These are phyloP conservation scores for Myriosclerotinia curreyana DNA, from an alignment of 2,329 filamentous ascomycete species.

Conservation along the genomic window DNA sequence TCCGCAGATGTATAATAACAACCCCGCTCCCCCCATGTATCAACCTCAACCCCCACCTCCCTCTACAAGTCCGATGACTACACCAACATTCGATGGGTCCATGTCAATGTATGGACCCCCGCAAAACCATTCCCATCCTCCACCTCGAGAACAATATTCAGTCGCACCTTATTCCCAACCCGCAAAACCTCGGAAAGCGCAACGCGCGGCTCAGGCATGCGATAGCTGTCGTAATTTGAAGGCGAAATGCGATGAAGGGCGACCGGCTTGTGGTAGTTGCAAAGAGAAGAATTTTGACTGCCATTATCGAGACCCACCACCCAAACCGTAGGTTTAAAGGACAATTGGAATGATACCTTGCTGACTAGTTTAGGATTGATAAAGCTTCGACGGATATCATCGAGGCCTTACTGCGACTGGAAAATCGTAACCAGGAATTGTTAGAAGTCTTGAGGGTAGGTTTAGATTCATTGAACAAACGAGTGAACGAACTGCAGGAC, in stretches of 20 bases:
- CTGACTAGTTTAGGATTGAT: constrained; percentile 44
- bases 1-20: constrained; percentile 17
- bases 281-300: constrained; percentile 81
- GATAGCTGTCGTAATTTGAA: constrained; percentile 85
- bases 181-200: constrained; percentile 32
- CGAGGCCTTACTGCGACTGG: constrained; percentile 43
- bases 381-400: constrained; percentile 60
- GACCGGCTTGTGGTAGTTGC: constrained; percentile 75
- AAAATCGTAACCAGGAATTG: constrained; percentile 18
- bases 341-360: neutral
- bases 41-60: constrained; percentile 29
- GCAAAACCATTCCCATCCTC: constrained; percentile 23
- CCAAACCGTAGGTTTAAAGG: constrained; percentile 73
- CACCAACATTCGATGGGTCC: constrained; percentile 21
- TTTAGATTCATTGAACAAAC: constrained; percentile 24
- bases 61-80: constrained; percentile 36
- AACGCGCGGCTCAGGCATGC: constrained; percentile 64
- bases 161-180: constrained; percentile 16
- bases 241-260: constrained; percentile 86
- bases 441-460: constrained; percentile 20
- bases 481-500: constrained; percentile 12
- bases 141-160: constrained; percentile 30
- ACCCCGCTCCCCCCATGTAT: constrained; percentile 26
- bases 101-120: constrained; percentile 27
- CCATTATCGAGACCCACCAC: constrained; percentile 85